Evolutionary conservation across 2,329 filamentous ascomycete genomes (phyloP), one percentile per base, ranked within the genome.

Genomic region (Parastagonospora nodorum): DNA sequence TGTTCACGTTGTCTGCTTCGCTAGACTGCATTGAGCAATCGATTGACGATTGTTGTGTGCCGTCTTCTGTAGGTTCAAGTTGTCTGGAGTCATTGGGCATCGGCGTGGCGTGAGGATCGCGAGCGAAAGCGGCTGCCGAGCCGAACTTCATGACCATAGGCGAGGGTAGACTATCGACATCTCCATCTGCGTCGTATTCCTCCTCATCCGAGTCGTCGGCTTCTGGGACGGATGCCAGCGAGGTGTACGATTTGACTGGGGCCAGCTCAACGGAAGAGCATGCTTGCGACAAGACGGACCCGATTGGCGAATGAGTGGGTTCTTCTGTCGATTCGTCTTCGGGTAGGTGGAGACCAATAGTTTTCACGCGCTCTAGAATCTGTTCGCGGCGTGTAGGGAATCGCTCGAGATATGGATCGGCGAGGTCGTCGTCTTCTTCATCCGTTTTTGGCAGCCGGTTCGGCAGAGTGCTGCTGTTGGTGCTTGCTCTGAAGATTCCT

Each of bases 221-320:
- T 45, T 66, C 63, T 0, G 54, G 60, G 9, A 69, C 66, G 39
- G 67, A 61, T 2, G 63, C 60, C n/a, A 72, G 45, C 3, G 66
- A 70, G 2, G 54, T 51, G 38, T 68, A 60, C 2, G 66, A 67
- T 16, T 62, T 64, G 16, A 65, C 61, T 0, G 61, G 61, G 4
- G 29, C 52, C 5, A 69, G 63, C 15, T 69, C 62, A n/a, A 62
- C 61, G 1, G 68, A 71, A 11, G 68, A 71, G 44, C 64, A 66
- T 4, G 69, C 57, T 46, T 68, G 66, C 2, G 68, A 70, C 4
- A 60, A 28, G 5, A 64, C 58, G 6, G 61, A 63, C 7, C 53
- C 37, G 8, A 58, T 58, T 8, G 69, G 67, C 2, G 68, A 70
- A 35, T 58, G 53, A 7, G 57, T 32, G 10, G 51, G 39, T 5